A percentile compares a stretch with the other conserved stretches of the same genome.
phyloP scores from a whole-genome alignment of 768 basidiomycete species.

The Udeniomyces megalosporus region DNA sequence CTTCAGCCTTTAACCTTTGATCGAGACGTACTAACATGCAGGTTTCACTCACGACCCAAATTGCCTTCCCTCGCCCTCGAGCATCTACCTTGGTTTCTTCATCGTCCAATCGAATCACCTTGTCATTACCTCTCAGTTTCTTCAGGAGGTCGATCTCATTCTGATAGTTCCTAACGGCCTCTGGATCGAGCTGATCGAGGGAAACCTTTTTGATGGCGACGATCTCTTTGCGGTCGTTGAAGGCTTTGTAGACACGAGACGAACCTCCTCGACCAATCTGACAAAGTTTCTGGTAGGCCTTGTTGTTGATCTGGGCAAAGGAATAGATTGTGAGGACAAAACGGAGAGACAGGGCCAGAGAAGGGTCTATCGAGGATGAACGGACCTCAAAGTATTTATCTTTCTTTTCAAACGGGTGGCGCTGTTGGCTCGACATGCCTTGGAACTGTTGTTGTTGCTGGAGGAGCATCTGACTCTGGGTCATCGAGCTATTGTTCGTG shows the following conservation, averaged over 20 bases:
- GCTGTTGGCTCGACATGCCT: not conserved
- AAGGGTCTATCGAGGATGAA: not conserved
- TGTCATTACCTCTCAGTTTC: slow-evolving; percentile 79
- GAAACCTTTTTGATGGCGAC: slow-evolving; percentile 86
- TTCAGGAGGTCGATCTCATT: slow-evolving; percentile 89
- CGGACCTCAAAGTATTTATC: not conserved
- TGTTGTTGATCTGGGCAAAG: slow-evolving; percentile 50
- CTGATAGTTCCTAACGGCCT: slow-evolving; percentile 81
- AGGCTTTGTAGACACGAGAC: slow-evolving; percentile 85
- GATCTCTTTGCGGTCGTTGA: slow-evolving; percentile 57
- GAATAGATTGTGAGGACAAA: not conserved
- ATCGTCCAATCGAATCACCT: slow-evolving; percentile 82
- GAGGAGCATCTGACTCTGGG: not conserved
- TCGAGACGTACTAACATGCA: too few relatives aligned
- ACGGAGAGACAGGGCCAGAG: not conserved
- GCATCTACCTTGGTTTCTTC: slow-evolving; percentile 56
- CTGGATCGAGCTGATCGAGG: slow-evolving; percentile 63
- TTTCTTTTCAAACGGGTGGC: not conserved
- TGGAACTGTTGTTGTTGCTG: not conserved
- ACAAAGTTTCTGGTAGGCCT: slow-evolving; percentile 65
- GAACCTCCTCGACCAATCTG: slow-evolving; percentile 86
- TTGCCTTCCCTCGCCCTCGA: slow-evolving; percentile 44
- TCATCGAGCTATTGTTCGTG: not conserved
- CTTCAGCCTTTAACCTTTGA: too few relatives aligned
- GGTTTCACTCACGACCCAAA: slow-evolving; percentile 42